phyloP scores from a whole-genome alignment of 2,329 filamentous ascomycete species.

The Stemphylium lycopersici region DNA sequence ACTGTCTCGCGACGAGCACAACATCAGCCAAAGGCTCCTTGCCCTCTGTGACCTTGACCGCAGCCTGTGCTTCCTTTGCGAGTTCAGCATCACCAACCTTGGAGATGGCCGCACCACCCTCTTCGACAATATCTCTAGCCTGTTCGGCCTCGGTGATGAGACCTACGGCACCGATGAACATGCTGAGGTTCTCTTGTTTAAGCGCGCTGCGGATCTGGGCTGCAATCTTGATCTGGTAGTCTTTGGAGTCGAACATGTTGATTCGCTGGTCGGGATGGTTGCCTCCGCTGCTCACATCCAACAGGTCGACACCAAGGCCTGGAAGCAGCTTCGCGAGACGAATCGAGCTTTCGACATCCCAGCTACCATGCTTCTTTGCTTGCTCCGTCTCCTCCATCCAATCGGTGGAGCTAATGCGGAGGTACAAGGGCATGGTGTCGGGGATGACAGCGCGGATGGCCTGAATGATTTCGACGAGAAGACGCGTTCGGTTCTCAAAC shows the following conservation, averaged over 20 bases:
- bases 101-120: slow-evolving; percentile 26
- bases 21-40: slow-evolving; percentile 54
- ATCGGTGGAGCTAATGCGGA: slow-evolving; percentile 47
- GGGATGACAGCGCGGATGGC: slow-evolving; percentile 45
- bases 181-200: slow-evolving; percentile 42
- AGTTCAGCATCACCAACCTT: slow-evolving; percentile 34
- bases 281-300: slow-evolving; percentile 55
- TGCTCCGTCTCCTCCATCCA: slow-evolving; percentile 46
- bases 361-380: slow-evolving; percentile 42
- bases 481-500: slow-evolving; percentile 48
- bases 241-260: slow-evolving; percentile 48
- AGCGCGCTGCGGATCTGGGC: slow-evolving; percentile 52
- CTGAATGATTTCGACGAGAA: slow-evolving; percentile 52
- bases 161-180: slow-evolving; percentile 60
- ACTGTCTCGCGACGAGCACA: slow-evolving; percentile 60
- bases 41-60: slow-evolving; percentile 46
- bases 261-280: slow-evolving; percentile 54
- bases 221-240: slow-evolving; percentile 59
- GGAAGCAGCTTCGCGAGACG: slow-evolving; percentile 51
- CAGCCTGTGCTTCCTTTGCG: slow-evolving; percentile 39
- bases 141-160: slow-evolving; percentile 61
- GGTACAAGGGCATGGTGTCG: slow-evolving; percentile 42
- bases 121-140: slow-evolving; percentile 54
- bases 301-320: slow-evolving; percentile 51
- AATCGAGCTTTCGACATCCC: slow-evolving; percentile 51